Evolutionary conservation across 2,329 filamentous ascomycete species (phyloP), one percentile per base, ranked within the genome.

Genomic region (Fusarium subtropicale): DNA sequence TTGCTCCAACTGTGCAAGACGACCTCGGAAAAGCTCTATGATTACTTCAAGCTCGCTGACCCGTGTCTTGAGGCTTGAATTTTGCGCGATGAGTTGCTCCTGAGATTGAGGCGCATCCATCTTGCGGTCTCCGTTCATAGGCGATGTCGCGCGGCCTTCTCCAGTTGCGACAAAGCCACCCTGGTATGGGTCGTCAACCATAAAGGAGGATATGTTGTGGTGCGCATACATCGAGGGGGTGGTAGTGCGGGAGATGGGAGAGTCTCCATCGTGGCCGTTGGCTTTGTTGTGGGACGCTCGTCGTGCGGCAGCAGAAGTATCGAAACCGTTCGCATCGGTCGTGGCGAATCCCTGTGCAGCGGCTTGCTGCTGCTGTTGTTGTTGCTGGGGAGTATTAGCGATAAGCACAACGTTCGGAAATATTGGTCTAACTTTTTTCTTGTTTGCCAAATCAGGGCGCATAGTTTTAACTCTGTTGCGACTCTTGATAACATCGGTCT

Each of bases 401-500:
- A 42, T 30, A 47, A 41, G 53, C 41, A 28, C 33, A 33, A 13
- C n/a, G 16, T 42, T 38, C 12, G 22, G 30, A 52, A 34, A 12
- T 18, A 55, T 20, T 28, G 45, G 5, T 30, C 52, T 76, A 83
- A 93, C 93, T 90, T 97, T 97, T 81, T 94, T 90, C 80, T 90
- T 94, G 76, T 93, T 92, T 47, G 90, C 89, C 68, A 92, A 88
- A 75, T 94, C 92, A 11, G 92, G 88, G 56, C 88, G 87, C 80
- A 89, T 88, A 30, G 94, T 96, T 86, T 98, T 98, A 74, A 98
- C 95, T 71, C 96, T 90, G 82, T 99, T 99, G 76, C 96, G 93
- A 84, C 94, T 97, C 86, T 99, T 99, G 84, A 99, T 99, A 73
- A 98, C 95, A 84, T 99, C 96, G 50, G 96, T 98, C 86, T 99